Conservation (phyloP, 2,329 filamentous ascomycete genomes). For the Cytospora piceicola region DNA sequence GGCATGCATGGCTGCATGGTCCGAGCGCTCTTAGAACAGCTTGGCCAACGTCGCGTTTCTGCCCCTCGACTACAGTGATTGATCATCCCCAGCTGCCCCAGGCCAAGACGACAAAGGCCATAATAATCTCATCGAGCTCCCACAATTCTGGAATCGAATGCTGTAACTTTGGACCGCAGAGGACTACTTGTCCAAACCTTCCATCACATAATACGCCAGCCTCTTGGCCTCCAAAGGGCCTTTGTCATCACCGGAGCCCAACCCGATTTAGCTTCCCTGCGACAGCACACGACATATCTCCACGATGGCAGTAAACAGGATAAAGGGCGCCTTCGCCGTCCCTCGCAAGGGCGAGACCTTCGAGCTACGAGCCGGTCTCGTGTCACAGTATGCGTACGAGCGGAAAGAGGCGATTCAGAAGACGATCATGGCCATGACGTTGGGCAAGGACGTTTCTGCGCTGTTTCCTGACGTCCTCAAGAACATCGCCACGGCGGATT, state of each 20-base stretch:
- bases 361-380: constrained; percentile 91
- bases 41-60: constrained; percentile 26
- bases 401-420: constrained; percentile 99
- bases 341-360: constrained; percentile 98
- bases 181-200: constrained; percentile 1
- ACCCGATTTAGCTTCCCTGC: constrained; percentile 10
- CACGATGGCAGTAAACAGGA: constrained; percentile 92
- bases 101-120: constrained; percentile 25
- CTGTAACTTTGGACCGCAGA: constrained; percentile 6
- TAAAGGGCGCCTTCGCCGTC: constrained; percentile 88
- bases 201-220: constrained; percentile 1
- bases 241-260: background rate
- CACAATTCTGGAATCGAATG: constrained; percentile 19
- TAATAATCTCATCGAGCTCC: constrained; percentile 16
- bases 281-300: constrained; percentile 28
- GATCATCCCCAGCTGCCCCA: constrained; percentile 11
- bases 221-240: constrained; percentile 10
- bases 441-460: constrained; percentile 97
- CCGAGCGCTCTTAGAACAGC: constrained; percentile 29
- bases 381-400: constrained; percentile 99
- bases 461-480: constrained; percentile 97
- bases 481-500: constrained; percentile 92
- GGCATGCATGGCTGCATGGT: constrained; percentile 11
- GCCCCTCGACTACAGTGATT: constrained; percentile 27
- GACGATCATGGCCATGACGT: constrained; percentile 99